Conservation (phyloP, 306 rosid genomes). For the Quercus wislizeni region DNA sequence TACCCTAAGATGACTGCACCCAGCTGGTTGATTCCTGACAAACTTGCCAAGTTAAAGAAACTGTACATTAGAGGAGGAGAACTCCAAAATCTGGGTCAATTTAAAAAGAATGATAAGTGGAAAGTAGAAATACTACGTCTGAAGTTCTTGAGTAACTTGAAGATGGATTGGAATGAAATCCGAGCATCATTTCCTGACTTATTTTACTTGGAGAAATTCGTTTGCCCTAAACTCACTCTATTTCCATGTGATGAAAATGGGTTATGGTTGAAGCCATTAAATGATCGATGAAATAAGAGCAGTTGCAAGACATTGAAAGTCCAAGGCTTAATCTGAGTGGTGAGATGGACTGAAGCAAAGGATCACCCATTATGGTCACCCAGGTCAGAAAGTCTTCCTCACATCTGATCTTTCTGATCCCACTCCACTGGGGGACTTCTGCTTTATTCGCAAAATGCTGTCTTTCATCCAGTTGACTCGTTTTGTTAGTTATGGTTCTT, state of each 20-base stretch:
- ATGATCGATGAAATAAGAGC: no score
- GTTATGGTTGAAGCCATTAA: neutral
- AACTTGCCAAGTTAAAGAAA: neutral
- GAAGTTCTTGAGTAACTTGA: constrained; percentile 5
- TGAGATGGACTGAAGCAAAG: no score
- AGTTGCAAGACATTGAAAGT: no score
- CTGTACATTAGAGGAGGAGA: constrained; percentile 22
- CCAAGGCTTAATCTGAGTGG: no score
- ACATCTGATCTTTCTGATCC: no score
- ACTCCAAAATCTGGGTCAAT: neutral
- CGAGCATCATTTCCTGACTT: neutral
- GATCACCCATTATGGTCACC: no score
- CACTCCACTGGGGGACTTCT: no score
- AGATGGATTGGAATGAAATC: constrained; percentile 12
- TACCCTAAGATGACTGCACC: neutral
- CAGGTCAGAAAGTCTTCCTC: no score
- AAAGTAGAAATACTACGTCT: neutral
- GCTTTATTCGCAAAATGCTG: no score
- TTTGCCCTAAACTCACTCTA: constrained; percentile 2
- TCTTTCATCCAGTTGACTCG: no score
- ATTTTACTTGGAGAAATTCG: neutral
- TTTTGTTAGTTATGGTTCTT: no score
- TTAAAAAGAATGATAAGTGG: neutral
- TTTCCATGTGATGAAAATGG: constrained; percentile 1
- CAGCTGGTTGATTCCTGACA: neutral